These are phyloP conservation scores for Colletotrichum horii DNA, from an alignment of 2,329 filamentous ascomycete genomes.

Conservation along the genomic window DNA sequence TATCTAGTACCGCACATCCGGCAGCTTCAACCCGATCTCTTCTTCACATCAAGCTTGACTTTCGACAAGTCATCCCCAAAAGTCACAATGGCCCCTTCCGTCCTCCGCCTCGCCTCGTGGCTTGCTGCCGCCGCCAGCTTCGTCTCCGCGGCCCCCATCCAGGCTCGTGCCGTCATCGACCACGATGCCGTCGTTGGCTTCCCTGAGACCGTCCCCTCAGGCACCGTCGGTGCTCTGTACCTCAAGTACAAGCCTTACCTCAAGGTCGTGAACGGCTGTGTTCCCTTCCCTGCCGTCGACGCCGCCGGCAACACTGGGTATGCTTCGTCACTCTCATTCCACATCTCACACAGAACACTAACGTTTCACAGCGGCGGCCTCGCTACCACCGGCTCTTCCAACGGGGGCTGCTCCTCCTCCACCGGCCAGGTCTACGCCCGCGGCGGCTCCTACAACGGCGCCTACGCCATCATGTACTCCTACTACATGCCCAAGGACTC, in stretches of 20 bases:
- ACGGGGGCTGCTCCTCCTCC: constrained; percentile 30
- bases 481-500: constrained; percentile 48
- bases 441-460: constrained; percentile 27
- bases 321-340: constrained; percentile 14
- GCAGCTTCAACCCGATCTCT: not conserved
- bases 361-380: constrained; percentile 31
- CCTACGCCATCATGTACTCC: constrained; percentile 36
- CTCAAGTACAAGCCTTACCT: constrained; percentile 41
- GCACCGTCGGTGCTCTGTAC: constrained; percentile 30
- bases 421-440: constrained; percentile 40
- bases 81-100: constrained; percentile 15
- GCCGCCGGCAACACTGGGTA: constrained; percentile 61
- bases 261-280: constrained; percentile 61
- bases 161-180: constrained; percentile 31
- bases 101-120: constrained; percentile 19
- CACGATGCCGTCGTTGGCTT: constrained; percentile 38
- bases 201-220: constrained; percentile 32
- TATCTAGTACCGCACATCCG: not conserved
- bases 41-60: not conserved
- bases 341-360: not conserved
- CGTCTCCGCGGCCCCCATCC: constrained; percentile 26
- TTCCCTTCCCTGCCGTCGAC: constrained; percentile 68
- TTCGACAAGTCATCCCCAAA: not conserved
- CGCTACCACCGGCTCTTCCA: constrained; percentile 27
- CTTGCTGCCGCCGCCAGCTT: constrained; percentile 17